A percentile compares a stretch with the other conserved stretches of the same genome.
phyloP scores from a whole-genome alignment of 495 filamentous ascomycete genomes.

The Apiosordaria backusii region DNA sequence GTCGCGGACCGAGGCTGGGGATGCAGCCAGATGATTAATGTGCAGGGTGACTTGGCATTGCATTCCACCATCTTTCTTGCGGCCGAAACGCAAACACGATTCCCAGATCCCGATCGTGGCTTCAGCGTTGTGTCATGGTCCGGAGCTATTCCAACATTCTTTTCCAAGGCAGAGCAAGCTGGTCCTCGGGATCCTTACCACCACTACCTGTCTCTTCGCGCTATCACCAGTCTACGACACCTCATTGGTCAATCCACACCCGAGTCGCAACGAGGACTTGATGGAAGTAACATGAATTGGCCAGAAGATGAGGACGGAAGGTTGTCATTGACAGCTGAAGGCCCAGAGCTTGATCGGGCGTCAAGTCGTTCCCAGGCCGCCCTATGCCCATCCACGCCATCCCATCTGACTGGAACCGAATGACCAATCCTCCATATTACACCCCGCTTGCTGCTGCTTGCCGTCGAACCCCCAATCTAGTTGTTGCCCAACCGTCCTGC shows the following conservation, averaged over 20 bases:
- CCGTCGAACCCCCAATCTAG: neutral
- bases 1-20: neutral
- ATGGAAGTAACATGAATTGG: neutral
- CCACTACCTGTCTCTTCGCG: neutral
- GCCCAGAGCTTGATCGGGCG: neutral
- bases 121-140: neutral
- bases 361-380: neutral
- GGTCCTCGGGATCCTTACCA: neutral
- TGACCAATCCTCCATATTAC: neutral
- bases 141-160: neutral
- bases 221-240: neutral
- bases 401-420: neutral
- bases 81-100: neutral
- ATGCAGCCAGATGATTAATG: neutral
- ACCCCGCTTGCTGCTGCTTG: neutral
- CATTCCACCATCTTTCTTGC: neutral
- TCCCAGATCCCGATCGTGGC: neutral
- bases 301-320: neutral
- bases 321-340: neutral
- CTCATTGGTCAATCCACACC: neutral
- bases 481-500: neutral
- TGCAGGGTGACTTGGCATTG: neutral
- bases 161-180: neutral
- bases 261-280: neutral
- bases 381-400: no score